Conservation (phyloP, 75 land plant genomes). For the Ceratopteris richardii region DNA sequence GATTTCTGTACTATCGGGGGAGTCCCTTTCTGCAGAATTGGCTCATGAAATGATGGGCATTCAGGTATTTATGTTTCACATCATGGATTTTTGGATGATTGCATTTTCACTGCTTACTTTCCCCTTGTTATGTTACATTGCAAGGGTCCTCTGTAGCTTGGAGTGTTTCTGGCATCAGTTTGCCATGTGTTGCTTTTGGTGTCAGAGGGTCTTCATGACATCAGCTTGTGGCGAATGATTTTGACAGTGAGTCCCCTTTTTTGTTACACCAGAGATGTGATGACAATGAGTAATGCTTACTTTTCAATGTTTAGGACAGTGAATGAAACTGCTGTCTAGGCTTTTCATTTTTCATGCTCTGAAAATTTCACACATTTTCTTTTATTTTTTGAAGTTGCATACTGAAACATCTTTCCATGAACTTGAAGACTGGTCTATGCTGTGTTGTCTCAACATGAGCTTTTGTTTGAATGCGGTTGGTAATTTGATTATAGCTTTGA, state of each 20-base stretch:
- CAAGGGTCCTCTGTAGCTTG: conserved; percentile 88
- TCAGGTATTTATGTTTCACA: conserved; percentile 49
- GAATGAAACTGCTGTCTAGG: too few species aligned
- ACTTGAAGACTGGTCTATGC: too few species aligned
- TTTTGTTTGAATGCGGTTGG: too few species aligned
- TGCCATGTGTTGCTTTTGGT: conserved; percentile 79
- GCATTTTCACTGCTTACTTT: not conserved
- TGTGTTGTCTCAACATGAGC: too few species aligned
- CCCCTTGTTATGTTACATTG: conserved; percentile 16
- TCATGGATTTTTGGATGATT: not conserved
- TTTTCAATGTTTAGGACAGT: too few species aligned
- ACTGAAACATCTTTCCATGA: too few species aligned
- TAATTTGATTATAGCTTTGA: too few species aligned
- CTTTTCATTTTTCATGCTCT: too few species aligned
- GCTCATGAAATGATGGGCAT: conserved; percentile 94
- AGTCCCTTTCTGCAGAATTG: conserved; percentile 74
- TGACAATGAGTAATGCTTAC: not conserved
- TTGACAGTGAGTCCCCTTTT: conserved; percentile 44
- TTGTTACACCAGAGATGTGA: too few species aligned
- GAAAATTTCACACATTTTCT: too few species aligned
- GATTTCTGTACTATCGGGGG: conserved; percentile 64
- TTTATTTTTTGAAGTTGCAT: too few species aligned
- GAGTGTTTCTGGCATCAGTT: conserved; percentile 79
- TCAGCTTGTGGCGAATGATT: conserved; percentile 81
- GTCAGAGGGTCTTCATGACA: conserved; percentile 86